Percentiles rank a stretch among this genome's conserved stretches.
phyloP scores from a whole-genome alignment of 2,329 filamentous ascomycete species.

The Passalora sequoiae region DNA sequence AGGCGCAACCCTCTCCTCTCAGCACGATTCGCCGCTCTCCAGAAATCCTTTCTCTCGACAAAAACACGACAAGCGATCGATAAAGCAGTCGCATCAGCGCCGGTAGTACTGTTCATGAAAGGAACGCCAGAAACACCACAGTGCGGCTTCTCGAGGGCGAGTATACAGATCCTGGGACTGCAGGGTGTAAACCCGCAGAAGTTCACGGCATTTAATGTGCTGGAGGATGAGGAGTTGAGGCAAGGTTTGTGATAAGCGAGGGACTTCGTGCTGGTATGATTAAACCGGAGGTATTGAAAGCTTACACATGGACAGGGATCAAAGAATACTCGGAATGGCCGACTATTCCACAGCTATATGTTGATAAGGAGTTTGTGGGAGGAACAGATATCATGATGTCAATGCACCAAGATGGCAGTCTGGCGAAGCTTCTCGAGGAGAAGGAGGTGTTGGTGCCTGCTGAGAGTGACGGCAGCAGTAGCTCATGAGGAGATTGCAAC shows the following conservation, averaged over 20 bases:
- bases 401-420: conserved; percentile 93
- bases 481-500: conserved; percentile 8
- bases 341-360: conserved; percentile 93
- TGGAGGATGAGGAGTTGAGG: conserved; percentile 84
- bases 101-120: conserved; percentile 99
- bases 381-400: conserved; percentile 96
- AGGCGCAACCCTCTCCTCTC: conserved; percentile 38
- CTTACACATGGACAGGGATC: conserved; percentile 59
- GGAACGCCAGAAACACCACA: conserved; percentile 93
- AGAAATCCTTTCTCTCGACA: conserved; percentile 68
- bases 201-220: conserved; percentile 96
- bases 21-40: conserved; percentile 43
- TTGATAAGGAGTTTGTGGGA: conserved; percentile 92
- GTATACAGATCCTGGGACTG: conserved; percentile 87
- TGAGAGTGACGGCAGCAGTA: conserved; percentile 36
- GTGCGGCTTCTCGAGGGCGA: conserved; percentile 92
- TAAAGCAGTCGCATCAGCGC: conserved; percentile 78
- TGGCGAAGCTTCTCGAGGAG: conserved; percentile 86
- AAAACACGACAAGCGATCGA: conserved; percentile 80
- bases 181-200: conserved; percentile 93
- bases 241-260: conserved; percentile 58
- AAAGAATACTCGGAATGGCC: conserved; percentile 99
- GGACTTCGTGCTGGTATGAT: too few species aligned
- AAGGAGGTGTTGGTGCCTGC: conserved; percentile 75
- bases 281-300: too few species aligned